These are phyloP conservation scores for Oligophagozyma castellii DNA, from an alignment of 1,139 yeast genomes.

Conservation along the genomic window DNA sequence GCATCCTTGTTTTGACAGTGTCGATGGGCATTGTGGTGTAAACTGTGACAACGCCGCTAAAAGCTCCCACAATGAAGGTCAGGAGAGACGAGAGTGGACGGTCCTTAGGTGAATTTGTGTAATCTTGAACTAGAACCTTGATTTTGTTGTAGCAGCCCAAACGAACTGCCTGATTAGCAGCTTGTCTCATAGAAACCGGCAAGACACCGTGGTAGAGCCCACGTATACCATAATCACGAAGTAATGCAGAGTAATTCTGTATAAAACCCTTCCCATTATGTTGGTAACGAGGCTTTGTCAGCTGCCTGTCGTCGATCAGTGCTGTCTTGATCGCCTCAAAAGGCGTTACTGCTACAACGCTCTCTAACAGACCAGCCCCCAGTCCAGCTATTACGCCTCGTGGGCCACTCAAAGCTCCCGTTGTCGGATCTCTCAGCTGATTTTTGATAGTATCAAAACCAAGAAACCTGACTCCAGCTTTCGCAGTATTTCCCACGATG, in stretches of 20 bases:
- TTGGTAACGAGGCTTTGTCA: constrained; percentile 63
- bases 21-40: constrained; percentile 97
- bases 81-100: constrained; percentile 66
- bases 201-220: constrained; percentile 83
- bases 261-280: constrained; percentile 43
- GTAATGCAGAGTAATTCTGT: constrained; percentile 27
- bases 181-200: constrained; percentile 92
- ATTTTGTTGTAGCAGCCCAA: constrained; percentile 86
- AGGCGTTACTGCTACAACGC: constrained; percentile 90
- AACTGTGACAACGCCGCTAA: constrained; percentile 88
- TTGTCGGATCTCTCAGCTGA: constrained; percentile 56
- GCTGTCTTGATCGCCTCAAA: constrained; percentile 95
- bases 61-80: constrained; percentile 82
- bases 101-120: constrained; percentile 46
- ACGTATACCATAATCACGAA: constrained; percentile 63
- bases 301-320: constrained; percentile 80
- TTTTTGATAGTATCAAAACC: constrained; percentile 85
- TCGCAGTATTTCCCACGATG: constrained; percentile 89
- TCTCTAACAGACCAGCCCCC: constrained; percentile 90
- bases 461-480: constrained; percentile 84
- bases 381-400: constrained; percentile 90
- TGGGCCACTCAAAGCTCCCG: constrained; percentile 75
- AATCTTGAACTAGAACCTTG: constrained; percentile 68
- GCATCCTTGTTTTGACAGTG: constrained; percentile 97
- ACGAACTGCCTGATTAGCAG: constrained; percentile 89